A percentile compares a stretch with the other conserved stretches of the same genome.
phyloP scores from a whole-genome alignment of 2,329 filamentous ascomycete species.

The Atkinsonella hypoxylon region DNA sequence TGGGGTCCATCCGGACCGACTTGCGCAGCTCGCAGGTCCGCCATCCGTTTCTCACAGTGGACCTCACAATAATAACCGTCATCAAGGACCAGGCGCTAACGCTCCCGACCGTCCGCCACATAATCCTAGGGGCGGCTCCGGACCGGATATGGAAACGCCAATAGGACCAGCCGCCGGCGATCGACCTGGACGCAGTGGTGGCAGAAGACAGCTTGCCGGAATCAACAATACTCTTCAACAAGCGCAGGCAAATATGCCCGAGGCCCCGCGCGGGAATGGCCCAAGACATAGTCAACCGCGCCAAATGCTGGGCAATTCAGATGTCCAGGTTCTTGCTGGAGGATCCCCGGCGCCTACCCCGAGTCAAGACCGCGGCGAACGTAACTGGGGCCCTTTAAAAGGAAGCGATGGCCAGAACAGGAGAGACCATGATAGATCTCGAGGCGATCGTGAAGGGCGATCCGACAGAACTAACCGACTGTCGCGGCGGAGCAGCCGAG shows the following conservation, averaged over 20 bases:
- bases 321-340: conserved; percentile 44
- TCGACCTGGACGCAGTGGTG: conserved; percentile 24
- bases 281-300: conserved; percentile 21
- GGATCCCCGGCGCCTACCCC: conserved; percentile 39
- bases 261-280: conserved; percentile 23
- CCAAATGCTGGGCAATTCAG: conserved; percentile 37
- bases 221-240: conserved; percentile 48
- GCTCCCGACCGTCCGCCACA: conserved; percentile 16
- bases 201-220: conserved; percentile 42
- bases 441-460: conserved; percentile 30
- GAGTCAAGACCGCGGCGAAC: conserved; percentile 35
- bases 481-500: conserved; percentile 37
- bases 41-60: conserved; percentile 18
- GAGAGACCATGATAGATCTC: conserved; percentile 29
- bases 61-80: conserved; percentile 17
- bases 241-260: conserved; percentile 31
- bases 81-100: conserved; percentile 15
- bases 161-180: conserved; percentile 26
- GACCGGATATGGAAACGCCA: conserved; percentile 18
- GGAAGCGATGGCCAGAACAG: conserved; percentile 19
- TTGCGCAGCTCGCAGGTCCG: conserved; percentile 31
- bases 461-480: conserved; percentile 27
- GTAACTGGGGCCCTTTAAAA: conserved; percentile 21
- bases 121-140: conserved; percentile 9
- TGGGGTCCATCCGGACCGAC: conserved; percentile 38